These are phyloP conservation scores for Lepidopterella palustris DNA, from an alignment of 495 filamentous ascomycete species.

Conservation along the genomic window DNA sequence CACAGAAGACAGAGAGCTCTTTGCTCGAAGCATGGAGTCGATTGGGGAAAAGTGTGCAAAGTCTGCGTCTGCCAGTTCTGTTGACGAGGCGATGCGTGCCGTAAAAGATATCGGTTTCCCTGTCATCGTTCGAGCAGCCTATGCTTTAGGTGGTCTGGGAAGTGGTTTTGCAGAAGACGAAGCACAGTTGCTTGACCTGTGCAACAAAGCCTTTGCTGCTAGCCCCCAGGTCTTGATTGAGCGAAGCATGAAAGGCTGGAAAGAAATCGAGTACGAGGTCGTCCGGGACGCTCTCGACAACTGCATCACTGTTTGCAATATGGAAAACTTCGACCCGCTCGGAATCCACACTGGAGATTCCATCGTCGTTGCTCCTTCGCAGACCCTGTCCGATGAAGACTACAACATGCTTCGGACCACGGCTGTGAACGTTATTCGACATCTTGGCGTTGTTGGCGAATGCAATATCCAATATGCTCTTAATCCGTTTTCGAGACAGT, in stretches of 20 bases:
- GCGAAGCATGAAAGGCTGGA: constrained; percentile 99
- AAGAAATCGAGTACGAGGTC: constrained; percentile 97
- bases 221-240: constrained; percentile 96
- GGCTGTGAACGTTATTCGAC: constrained; percentile 92
- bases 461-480: constrained; percentile 98
- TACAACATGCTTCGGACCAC: constrained; percentile 98
- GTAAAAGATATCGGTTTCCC: constrained; percentile 90
- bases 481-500: constrained; percentile 89
- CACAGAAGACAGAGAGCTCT: constrained; percentile 94
- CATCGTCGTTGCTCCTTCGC: constrained; percentile 91
- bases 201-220: constrained; percentile 87
- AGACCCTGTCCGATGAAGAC: constrained; percentile 93
- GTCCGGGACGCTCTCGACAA: constrained; percentile 92
- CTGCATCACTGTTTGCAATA: constrained; percentile 98
- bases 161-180: constrained; percentile 94
- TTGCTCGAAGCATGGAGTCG: constrained; percentile 95
- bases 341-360: constrained; percentile 97
- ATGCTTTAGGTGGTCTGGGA: constrained; percentile 89
- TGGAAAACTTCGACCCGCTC: constrained; percentile 98
- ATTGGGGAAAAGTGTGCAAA: constrained; percentile 98
- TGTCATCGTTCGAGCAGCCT: constrained; percentile 94
- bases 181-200: constrained; percentile 80
- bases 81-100: constrained; percentile 76
- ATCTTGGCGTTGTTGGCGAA: constrained; percentile 92
- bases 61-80: constrained; percentile 79